Evolutionary conservation across 768 basidiomycete genomes (phyloP).

Genomic region (Stropharia rugosoannulata): DNA sequence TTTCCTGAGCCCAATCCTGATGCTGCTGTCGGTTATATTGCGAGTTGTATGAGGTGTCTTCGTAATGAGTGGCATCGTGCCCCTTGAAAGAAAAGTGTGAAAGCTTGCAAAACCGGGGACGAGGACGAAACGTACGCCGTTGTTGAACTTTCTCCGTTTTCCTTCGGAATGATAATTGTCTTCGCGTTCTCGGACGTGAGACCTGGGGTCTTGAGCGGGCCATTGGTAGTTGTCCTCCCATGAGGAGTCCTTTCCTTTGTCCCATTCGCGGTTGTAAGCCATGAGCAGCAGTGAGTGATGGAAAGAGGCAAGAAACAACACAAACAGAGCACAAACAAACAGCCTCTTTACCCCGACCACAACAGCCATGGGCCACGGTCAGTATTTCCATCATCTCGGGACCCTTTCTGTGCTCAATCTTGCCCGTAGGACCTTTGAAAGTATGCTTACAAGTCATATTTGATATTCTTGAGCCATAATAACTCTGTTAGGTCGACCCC

Average conservation of each 20-base stretch:
- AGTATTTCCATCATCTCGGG: conserved; percentile 15
- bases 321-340: conserved; percentile 40
- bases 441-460: conserved; percentile 26
- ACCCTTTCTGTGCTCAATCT: conserved; percentile 12
- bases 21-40: conserved; percentile 20
- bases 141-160: conserved; percentile 79
- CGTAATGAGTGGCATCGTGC: conserved; percentile 38
- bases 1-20: conserved; percentile 42
- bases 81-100: conserved; percentile 37
- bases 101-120: conserved; percentile 8
- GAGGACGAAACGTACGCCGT: conserved; percentile 53
- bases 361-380: conserved; percentile 54
- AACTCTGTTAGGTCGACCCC: conserved; percentile 44
- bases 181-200: conserved; percentile 55
- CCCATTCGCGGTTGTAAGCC: conserved; percentile 87
- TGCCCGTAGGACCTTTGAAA: conserved; percentile 54
- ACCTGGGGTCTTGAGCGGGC: conserved; percentile 28
- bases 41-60: conserved; percentile 21
- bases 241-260: conserved; percentile 63
- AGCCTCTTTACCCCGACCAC: conserved; percentile 21
- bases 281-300: conserved; percentile 36
- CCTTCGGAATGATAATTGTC: conserved; percentile 69
- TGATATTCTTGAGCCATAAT: background rate
- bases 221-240: conserved; percentile 50
- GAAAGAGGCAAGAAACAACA: conserved; percentile 29